A percentile compares a stretch with the other conserved stretches of the same genome.
Evolutionary conservation across 2,329 filamentous ascomycete species (phyloP).

Genomic region (Nemania abortiva): DNA sequence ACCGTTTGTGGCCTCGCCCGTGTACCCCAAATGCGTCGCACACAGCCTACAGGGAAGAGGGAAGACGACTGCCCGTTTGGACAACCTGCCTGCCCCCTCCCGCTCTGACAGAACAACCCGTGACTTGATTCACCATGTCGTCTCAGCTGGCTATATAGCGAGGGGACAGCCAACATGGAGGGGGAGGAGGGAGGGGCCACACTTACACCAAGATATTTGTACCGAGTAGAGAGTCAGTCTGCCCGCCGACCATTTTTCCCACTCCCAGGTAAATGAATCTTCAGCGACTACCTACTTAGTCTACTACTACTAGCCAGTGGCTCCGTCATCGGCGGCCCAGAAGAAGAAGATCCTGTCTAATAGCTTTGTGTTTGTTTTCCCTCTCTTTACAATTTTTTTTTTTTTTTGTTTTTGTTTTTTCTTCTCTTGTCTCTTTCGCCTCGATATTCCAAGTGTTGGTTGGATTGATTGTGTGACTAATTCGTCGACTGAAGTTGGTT

Average conservation of each 20-base stretch:
- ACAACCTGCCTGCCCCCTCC: conserved; percentile 25
- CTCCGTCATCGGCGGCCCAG: conserved; percentile 38
- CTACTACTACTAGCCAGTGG: conserved; percentile 9
- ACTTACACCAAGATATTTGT: conserved; percentile 9
- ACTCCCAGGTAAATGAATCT: conserved; percentile 25
- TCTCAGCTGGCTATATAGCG: conserved; percentile 28
- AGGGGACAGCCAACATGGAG: conserved; percentile 14
- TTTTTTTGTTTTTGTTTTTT: conserved; percentile 3
- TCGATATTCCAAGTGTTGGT: background rate
- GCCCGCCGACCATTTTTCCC: conserved; percentile 11
- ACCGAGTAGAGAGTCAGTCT: conserved; percentile 15
- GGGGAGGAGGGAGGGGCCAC: too few relatives aligned
- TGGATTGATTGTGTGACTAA: conserved; percentile 13
- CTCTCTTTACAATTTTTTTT: background rate
- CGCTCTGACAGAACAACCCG: conserved; percentile 17
- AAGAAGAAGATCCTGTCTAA: conserved; percentile 4
- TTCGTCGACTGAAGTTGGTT: conserved; percentile 15
- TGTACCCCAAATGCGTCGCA: conserved; percentile 13
- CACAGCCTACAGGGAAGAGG: conserved; percentile 6
- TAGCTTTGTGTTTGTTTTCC: conserved; percentile 17
- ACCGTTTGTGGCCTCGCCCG: conserved; percentile 11
- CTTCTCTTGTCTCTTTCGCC: background rate
- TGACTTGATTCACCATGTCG: conserved; percentile 20
- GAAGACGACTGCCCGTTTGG: conserved; percentile 38
- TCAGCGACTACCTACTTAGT: conserved; percentile 7